phyloP scores from a whole-genome alignment of 2,329 filamentous ascomycete species.

The Aspergillus amoenus region DNA sequence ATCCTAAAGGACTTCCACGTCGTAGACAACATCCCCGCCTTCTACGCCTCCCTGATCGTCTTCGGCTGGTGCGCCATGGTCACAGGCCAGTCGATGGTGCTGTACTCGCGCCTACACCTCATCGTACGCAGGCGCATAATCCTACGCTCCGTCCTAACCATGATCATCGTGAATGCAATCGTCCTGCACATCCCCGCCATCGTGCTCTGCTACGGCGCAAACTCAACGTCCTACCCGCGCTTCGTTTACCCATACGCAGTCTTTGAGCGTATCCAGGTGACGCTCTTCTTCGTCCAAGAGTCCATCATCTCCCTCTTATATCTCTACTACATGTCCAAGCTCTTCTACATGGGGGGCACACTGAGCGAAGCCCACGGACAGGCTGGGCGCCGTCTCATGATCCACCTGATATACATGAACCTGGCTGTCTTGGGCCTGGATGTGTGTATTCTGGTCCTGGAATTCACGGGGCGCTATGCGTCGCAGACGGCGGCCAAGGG shows the following conservation, averaged over 20 bases:
- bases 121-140: conserved; percentile 49
- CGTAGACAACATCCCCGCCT: conserved; percentile 27
- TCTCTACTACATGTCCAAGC: not conserved
- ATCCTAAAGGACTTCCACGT: conserved; percentile 45
- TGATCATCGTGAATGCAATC: conserved; percentile 57
- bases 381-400: not conserved
- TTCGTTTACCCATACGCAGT: conserved; percentile 40
- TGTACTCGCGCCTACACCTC: conserved; percentile 63
- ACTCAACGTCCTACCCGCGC: not conserved
- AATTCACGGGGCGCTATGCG: not conserved
- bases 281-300: not conserved
- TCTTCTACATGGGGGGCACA: not conserved
- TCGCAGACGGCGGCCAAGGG: conserved; percentile 36
- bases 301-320: not conserved
- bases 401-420: not conserved
- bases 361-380: not conserved
- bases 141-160: conserved; percentile 51
- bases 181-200: conserved; percentile 54
- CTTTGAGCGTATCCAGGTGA: conserved; percentile 25
- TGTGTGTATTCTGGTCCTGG: not conserved
- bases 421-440: not conserved
- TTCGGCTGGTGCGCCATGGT: conserved; percentile 60
- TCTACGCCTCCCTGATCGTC: conserved; percentile 39
- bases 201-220: conserved; percentile 51
- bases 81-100: conserved; percentile 59